Conservation (phyloP, 495 filamentous ascomycete species). For the Lasiosphaeria ovina region DNA sequence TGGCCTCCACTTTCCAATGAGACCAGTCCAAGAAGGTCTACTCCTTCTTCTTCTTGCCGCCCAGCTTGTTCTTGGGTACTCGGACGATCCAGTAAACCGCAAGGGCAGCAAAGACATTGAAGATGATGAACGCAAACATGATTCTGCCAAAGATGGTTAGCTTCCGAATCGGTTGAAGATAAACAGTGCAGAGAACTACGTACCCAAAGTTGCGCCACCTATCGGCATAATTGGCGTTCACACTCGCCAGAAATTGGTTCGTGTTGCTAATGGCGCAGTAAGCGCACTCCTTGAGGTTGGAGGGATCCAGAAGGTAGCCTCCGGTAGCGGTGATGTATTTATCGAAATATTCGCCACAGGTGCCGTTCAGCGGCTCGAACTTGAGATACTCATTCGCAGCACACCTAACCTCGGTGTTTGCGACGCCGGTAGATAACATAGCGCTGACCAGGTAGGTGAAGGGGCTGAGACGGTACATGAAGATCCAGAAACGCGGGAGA, state of each 20-base stretch:
- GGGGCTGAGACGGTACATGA: slow-evolving; percentile 78
- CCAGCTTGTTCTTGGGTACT: slow-evolving; percentile 64
- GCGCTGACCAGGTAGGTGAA: slow-evolving; percentile 68
- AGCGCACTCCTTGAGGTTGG: slow-evolving; percentile 52
- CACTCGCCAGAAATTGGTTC: slow-evolving; percentile 56
- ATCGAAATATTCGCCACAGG: slow-evolving; percentile 58
- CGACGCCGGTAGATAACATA: slow-evolving; percentile 60
- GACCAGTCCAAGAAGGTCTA: neutral
- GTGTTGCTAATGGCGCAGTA: slow-evolving; percentile 61
- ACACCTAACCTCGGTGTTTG: slow-evolving; percentile 59
- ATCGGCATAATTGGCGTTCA: slow-evolving; percentile 52
- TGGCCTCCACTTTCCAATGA: no score
- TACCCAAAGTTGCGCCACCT: slow-evolving; percentile 70
- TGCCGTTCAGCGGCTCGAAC: slow-evolving; percentile 51
- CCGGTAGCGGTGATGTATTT: slow-evolving; percentile 45
- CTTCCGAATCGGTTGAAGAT: neutral
- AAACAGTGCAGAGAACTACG: slow-evolving; percentile 9
- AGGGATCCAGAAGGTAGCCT: slow-evolving; percentile 55
- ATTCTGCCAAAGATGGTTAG: slow-evolving; percentile 37
- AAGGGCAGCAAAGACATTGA: slow-evolving; percentile 73
- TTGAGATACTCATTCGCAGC: slow-evolving; percentile 57
- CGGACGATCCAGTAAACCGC: slow-evolving; percentile 76
- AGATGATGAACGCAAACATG: slow-evolving; percentile 65
- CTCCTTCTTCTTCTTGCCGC: slow-evolving; percentile 29
- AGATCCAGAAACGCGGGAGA: slow-evolving; percentile 77